phyloP scores from a whole-genome alignment of 495 filamentous ascomycete genomes.

The Xanthoparmelia taractica region DNA sequence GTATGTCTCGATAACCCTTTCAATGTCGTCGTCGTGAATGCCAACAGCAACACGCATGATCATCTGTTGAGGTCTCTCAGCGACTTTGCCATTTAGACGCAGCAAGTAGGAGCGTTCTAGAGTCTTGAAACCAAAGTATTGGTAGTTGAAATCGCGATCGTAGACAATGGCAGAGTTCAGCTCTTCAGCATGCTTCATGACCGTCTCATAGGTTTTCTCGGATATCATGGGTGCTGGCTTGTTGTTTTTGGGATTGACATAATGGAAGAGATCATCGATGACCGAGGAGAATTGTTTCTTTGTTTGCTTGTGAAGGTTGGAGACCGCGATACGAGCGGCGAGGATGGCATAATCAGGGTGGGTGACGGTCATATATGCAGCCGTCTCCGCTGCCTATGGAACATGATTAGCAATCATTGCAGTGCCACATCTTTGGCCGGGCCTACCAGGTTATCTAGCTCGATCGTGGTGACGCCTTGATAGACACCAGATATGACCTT shows the following conservation, averaged over 20 bases:
- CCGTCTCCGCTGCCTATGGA: constrained; percentile 87
- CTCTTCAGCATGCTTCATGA: constrained; percentile 92
- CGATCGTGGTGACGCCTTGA: constrained; percentile 90
- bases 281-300: constrained; percentile 98
- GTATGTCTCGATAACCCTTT: constrained; percentile 92
- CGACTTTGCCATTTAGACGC: constrained; percentile 84
- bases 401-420: constrained; percentile 12
- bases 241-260: constrained; percentile 89
- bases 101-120: constrained; percentile 95
- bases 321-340: constrained; percentile 95
- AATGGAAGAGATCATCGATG: constrained; percentile 87
- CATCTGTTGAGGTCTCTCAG: constrained; percentile 96
- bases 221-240: constrained; percentile 88
- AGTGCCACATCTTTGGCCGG: not conserved
- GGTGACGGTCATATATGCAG: constrained; percentile 98
- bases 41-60: constrained; percentile 98
- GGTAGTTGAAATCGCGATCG: constrained; percentile 99
- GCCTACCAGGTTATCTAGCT: constrained; percentile 87
- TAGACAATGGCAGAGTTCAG: constrained; percentile 98
- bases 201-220: constrained; percentile 72
- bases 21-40: constrained; percentile 89
- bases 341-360: constrained; percentile 99
- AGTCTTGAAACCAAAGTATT: constrained; percentile 99
- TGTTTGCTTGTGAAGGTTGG: constrained; percentile 99
- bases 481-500: constrained; percentile 99